Evolutionary conservation across 148 eudicot genomes (phyloP), one percentile per base, ranked within the genome.

Genomic region (Rhododendron simsii): DNA sequence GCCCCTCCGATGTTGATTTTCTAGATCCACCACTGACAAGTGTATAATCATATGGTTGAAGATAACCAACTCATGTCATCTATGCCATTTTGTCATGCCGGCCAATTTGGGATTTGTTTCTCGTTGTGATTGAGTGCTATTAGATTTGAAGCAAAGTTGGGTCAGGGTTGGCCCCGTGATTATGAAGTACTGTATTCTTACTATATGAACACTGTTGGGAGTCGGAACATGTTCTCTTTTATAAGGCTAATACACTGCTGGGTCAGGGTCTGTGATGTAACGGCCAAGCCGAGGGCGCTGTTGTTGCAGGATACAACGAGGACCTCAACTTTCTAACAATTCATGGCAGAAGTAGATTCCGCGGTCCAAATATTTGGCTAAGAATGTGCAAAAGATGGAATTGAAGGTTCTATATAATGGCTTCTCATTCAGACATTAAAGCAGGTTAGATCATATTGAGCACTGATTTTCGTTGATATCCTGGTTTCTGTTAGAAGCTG

Each of bases 381-480:
- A 89, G 93, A 89, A 95, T 90, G 99, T 98, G 83, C 93, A 92
- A 79, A 97, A 97, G 87, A 92, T 95, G 83, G 94, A 92, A 89
- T 98, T 97, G 41, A 97, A 95, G 83, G 98, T 95, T 83, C 98
- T 78, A 85, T 93, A 61, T 98, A 98, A 80, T 97, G 98, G 83
- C 95, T 95, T 41, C 98, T 95, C 88, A 95, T 94, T 91, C 99
- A 97, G 89, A 90, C 98, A 53, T 98, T 98, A 89, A 97, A 94
- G 87, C 95, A 97, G 98, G 99, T 93, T 87, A 86, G 74, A 85
- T 35, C 71, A 47, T 57, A 33, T 26, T 83, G 16, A 63, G 85
- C 9, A 69, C 4, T 71, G 63, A 65, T 30, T 18, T 65, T 39
- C 14, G 48, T 21, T 69, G 76, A 44, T 82, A 5, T 23, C 21